Evolutionary conservation across 495 filamentous ascomycete species (phyloP), one percentile per base, ranked within the genome.

Genomic region (Melanomma pulvis-pyrius): DNA sequence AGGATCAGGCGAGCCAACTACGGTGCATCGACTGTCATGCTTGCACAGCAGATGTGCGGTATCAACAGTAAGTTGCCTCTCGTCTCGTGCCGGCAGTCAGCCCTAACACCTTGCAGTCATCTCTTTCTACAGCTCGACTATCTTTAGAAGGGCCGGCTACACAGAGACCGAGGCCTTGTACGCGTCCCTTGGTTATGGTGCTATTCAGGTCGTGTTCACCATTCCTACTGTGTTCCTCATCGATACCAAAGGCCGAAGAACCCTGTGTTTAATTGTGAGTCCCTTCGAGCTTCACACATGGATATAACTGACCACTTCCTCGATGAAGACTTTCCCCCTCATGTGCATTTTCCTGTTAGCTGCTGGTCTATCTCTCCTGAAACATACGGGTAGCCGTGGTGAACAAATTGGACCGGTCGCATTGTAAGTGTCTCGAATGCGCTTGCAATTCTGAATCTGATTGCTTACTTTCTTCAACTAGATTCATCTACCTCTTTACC

Each of bases 21-120:
- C 25, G 89, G 87, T 50, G 85, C 84, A 0, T 81, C 80, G 55
- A 80, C 82, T 2, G 88, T 90, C 52, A 92, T 91, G 85, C 84
- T 91, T 73, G 87, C 83, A 1, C 85, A 88, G 72, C 91, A 96
- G 77, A 90, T 96, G 87, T 94, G 90, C 74, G 90, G 90, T 29
- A 66, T 59, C 56, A 67, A 67, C 54, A 75, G 68, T 59, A 70
- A 71, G 63, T 65, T 84, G 32, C 44, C 28, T 21, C 19, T 2
- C 17, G 34, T 86, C 65, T 88, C 87, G 0, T 86, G 66, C 21
- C 34, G 0, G 59, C 63, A 12, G 78, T 73, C 59, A 76, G 19
- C 17, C 19, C 59, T 71, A 28, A 70, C 57, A 26, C 17, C 7
- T 57, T 25, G 34, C 58, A 67, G 65, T 76, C 63, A 77, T 77